Evolutionary conservation across 768 basidiomycete species (phyloP).

Genomic region (Sarcodon aspratus): DNA sequence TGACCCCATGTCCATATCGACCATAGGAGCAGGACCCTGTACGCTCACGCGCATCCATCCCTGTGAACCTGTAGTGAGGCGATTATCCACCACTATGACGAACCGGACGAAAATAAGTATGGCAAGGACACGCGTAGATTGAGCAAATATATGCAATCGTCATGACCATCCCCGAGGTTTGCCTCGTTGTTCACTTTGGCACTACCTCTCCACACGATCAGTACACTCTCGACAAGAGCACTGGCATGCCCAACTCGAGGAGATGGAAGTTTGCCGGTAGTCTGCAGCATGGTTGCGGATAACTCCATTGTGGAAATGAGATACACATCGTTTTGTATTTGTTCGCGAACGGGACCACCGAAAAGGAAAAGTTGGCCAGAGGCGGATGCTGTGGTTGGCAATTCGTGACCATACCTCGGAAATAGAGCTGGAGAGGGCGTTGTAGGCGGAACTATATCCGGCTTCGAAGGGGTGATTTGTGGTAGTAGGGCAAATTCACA

Average conservation of each 20-base stretch:
- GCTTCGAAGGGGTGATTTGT: slow-evolving; percentile 51
- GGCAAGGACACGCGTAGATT: slow-evolving; percentile 65
- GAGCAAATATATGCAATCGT: slow-evolving; percentile 86
- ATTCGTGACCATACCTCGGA: slow-evolving; percentile 91
- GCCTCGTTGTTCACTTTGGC: slow-evolving; percentile 68
- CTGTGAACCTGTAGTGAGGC: slow-evolving; percentile 51
- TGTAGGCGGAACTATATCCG: slow-evolving; percentile 47
- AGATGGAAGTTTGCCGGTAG: slow-evolving; percentile 78
- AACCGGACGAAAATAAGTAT: neutral
- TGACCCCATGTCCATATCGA: slow-evolving; percentile 91
- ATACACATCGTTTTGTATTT: slow-evolving; percentile 87
- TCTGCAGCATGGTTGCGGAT: slow-evolving; percentile 74
- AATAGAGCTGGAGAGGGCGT: slow-evolving; percentile 81
- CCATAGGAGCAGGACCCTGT: slow-evolving; percentile 65
- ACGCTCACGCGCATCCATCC: slow-evolving; percentile 91
- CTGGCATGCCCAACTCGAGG: slow-evolving; percentile 92
- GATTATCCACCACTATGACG: neutral
- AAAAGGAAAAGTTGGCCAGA: slow-evolving; percentile 92
- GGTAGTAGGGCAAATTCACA: slow-evolving; percentile 62
- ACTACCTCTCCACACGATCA: slow-evolving; percentile 98
- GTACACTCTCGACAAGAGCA: slow-evolving; percentile 89
- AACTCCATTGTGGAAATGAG: slow-evolving; percentile 75
- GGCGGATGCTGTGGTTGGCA: slow-evolving; percentile 67
- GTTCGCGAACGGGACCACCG: slow-evolving; percentile 89
- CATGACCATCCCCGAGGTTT: slow-evolving; percentile 63